Base-by-base conservation (phyloP, 768 basidiomycete species). In the Strobilomyces echinocephalus region DNA sequence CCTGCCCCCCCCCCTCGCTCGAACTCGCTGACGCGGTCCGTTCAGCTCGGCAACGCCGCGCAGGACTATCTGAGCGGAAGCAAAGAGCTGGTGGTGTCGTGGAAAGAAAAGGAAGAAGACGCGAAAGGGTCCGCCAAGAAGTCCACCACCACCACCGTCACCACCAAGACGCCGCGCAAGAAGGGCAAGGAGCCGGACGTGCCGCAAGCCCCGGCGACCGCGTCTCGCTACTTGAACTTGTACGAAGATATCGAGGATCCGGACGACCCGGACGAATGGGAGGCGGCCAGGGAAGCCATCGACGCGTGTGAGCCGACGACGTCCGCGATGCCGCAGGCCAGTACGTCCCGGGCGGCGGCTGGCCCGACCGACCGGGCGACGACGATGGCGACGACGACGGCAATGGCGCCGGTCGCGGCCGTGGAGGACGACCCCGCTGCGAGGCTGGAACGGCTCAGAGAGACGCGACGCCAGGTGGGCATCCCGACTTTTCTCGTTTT, bases 211-310 rank as follows among this genome's bases (percentile, higher is more conserved):
- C 24, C 24, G 24, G 24, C 45, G 3, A 7, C 16, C 1, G 1
- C 16, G 1, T 1, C 18, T 0, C 14, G 4, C 9, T 67, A 55
- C 35, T 41, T 18, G 5, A 43, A 45, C n/a, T 35, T 70, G 10
- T 70, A 70, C 54, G 68, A 70, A 15, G 68, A 68, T 20, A 62
- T 64, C 45, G 66, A 70, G 16, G 60, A 69, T 2, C 44, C 60
- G 0, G 70, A 66, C 28, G 54, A 60, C 3, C 51, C 57, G 5
- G 61, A 53, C 5, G 68, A 61, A 33, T 42, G 50, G 6, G 64
- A 66, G 7, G 39, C 35, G 9, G 31, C 58, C 36, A 55, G 20
- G n/a, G 59, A 65, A 2, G 49, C 34, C 18, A 46, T 31, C 1
- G 47, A 53, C 9, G 5, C 42, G 20, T 9, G 21, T 12, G 46